Evolutionary conservation across 768 basidiomycete species (phyloP).

Genomic region (Thelephora aurantiotincta): DNA sequence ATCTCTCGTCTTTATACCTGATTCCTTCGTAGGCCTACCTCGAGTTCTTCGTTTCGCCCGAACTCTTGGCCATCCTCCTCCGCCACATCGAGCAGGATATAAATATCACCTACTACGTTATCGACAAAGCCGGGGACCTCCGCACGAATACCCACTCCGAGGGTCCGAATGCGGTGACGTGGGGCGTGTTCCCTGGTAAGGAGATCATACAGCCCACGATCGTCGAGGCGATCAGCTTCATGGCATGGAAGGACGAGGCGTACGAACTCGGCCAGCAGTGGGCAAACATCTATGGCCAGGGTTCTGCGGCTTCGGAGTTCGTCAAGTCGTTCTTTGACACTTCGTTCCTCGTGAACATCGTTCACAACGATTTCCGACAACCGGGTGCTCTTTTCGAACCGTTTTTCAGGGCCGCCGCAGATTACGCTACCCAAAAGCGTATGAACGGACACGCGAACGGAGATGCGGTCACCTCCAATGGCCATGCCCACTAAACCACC

Average conservation of each 20-base stretch:
- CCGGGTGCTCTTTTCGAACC: conserved; percentile 75
- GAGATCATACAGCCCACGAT: conserved; percentile 94
- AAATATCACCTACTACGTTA: conserved; percentile 91
- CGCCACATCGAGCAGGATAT: conserved; percentile 75
- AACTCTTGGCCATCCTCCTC: conserved; percentile 57
- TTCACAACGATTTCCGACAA: conserved; percentile 91
- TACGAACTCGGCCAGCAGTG: conserved; percentile 87
- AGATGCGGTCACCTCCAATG: no score
- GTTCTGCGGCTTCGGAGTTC: conserved; percentile 59
- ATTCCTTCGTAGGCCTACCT: conserved; percentile 61
- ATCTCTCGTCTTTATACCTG: conserved; percentile 2
- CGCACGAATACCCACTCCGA: conserved; percentile 91
- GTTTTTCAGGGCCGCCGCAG: conserved; percentile 65
- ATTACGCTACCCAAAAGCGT: conserved; percentile 30
- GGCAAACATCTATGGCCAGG: conserved; percentile 75
- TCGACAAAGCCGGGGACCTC: conserved; percentile 90
- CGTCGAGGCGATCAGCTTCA: conserved; percentile 94
- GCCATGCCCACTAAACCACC: no score
- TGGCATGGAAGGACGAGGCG: conserved; percentile 99
- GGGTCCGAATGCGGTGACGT: conserved; percentile 96
- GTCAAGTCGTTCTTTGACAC: conserved; percentile 71
- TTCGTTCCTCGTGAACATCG: conserved; percentile 83
- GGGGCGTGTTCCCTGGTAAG: conserved; percentile 97
- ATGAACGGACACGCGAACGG: conserved; percentile 19
- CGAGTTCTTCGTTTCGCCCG: conserved; percentile 83